Percentiles rank a stretch among this genome's conserved stretches.
phyloP scores from a whole-genome alignment of 345 rosid genomes.

The Reutealis trisperma region DNA sequence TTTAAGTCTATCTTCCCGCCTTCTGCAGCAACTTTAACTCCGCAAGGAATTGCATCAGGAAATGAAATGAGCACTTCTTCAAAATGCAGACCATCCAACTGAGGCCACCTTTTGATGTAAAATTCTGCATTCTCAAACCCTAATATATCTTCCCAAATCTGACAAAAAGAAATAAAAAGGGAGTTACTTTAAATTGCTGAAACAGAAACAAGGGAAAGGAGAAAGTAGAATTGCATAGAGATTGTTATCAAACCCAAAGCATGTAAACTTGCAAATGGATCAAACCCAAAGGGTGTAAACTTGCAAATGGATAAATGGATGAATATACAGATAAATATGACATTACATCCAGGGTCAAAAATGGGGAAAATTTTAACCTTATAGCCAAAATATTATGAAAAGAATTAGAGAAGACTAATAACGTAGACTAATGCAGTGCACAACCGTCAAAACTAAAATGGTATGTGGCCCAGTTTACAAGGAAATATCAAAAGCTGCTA shows the following conservation, averaged over 20 bases:
- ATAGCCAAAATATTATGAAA: background rate
- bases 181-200: background rate
- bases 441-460: background rate
- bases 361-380: background rate
- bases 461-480: background rate
- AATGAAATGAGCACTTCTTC: constrained; percentile 78
- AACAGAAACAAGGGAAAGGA: background rate
- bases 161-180: constrained; percentile 19
- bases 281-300: no score
- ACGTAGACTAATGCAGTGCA: background rate
- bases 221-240: background rate
- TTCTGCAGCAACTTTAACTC: constrained; percentile 79
- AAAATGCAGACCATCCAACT: constrained; percentile 67
- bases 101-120: constrained; percentile 91
- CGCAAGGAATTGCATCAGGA: constrained; percentile 88
- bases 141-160: constrained; percentile 97
- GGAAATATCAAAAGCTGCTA: background rate
- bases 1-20: constrained; percentile 73
- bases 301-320: background rate
- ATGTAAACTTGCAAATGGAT: background rate
- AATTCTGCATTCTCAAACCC: constrained; percentile 91
- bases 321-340: background rate
- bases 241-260: constrained; percentile 1
- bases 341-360: background rate
- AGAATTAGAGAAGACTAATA: background rate